Conservation (phyloP, 768 basidiomycete genomes). For the Lactarius hengduanensis region DNA sequence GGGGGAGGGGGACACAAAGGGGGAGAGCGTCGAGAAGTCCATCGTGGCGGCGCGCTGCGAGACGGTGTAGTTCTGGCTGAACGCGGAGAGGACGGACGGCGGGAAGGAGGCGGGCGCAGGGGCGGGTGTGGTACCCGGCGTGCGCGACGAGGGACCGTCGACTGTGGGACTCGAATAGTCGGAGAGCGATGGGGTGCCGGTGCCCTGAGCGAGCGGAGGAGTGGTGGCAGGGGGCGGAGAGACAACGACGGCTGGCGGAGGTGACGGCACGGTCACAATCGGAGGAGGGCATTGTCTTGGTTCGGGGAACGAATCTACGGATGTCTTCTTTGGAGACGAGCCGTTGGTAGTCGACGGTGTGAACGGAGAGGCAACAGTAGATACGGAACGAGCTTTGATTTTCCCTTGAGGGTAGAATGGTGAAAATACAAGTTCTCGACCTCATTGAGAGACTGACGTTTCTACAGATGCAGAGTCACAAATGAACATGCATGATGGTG, state of each 20-base stretch:
- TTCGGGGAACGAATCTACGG: background rate
- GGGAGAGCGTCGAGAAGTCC: conserved; percentile 22
- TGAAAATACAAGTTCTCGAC: conserved; percentile 80
- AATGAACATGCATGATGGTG: conserved; percentile 1
- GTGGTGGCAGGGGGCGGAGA: conserved; percentile 3
- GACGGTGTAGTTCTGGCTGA: conserved; percentile 9
- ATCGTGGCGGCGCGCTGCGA: conserved; percentile 15
- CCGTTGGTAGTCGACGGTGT: background rate
- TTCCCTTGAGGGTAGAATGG: conserved; percentile 50
- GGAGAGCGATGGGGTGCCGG: background rate
- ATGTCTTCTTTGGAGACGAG: background rate
- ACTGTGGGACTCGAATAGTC: background rate
- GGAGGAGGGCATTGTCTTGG: background rate
- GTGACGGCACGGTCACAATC: background rate
- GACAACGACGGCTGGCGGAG: background rate
- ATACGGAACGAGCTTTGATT: conserved; percentile 27
- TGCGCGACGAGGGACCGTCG: conserved; percentile 4
- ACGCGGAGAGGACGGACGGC: conserved; percentile 22
- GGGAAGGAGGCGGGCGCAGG: background rate
- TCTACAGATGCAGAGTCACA: conserved; percentile 40
- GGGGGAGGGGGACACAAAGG: conserved; percentile 19
- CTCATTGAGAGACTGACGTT: conserved; percentile 74
- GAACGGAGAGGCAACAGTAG: conserved; percentile 28
- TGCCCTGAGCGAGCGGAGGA: background rate
- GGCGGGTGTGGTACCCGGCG: background rate